Evolutionary conservation across 257 asterid species (phyloP).

Genomic region (Henckelia pumila): DNA sequence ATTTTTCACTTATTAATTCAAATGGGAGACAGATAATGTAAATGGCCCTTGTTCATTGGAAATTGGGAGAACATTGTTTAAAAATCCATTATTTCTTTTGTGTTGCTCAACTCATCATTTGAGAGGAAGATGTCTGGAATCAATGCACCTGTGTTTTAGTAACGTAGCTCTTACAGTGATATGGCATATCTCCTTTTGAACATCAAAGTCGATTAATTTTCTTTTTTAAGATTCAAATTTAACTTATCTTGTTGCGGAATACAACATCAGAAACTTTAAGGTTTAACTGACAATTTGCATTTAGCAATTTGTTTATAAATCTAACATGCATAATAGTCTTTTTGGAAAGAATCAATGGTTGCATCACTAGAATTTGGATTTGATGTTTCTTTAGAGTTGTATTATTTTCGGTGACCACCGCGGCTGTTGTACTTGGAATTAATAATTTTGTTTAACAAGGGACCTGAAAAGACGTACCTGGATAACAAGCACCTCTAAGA

Average conservation of each 20-base stretch:
- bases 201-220: constrained; percentile 4
- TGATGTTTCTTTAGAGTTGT: not conserved
- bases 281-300: constrained; percentile 12
- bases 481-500: constrained; percentile 17
- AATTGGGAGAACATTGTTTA: not conserved
- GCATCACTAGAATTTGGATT: constrained; percentile 3
- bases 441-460: not conserved
- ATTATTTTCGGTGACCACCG: constrained; percentile 8
- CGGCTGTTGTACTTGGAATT: constrained; percentile 7
- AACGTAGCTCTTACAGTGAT: not conserved
- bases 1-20: not conserved
- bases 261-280: constrained; percentile 15
- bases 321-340: not conserved
- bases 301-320: not conserved
- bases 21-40: not conserved
- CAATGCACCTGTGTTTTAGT: not conserved
- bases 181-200: not conserved
- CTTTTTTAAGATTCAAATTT: constrained; percentile 3
- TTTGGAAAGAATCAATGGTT: not conserved
- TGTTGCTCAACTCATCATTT: not conserved
- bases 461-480: constrained; percentile 12
- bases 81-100: not conserved
- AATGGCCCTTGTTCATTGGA: not conserved
- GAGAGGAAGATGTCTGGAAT: constrained; percentile 1
- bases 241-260: constrained; percentile 11